Evolutionary conservation across 306 rosid genomes (phyloP).

Genomic region (Senna tora): DNA sequence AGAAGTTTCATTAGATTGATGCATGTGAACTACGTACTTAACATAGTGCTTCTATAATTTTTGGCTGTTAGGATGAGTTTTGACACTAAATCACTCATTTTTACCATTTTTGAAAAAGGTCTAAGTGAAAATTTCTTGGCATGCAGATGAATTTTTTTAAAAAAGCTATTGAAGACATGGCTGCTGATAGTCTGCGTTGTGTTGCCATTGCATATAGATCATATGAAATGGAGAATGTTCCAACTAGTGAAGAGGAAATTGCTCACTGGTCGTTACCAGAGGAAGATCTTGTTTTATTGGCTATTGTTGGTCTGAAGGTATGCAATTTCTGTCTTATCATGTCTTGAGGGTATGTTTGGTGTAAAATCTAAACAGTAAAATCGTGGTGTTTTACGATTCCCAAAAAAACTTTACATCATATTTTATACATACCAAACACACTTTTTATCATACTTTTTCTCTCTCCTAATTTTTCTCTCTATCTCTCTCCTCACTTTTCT

Average conservation of each 20-base stretch:
- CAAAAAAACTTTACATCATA: no score
- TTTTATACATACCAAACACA: no score
- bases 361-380: no score
- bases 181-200: constrained; percentile 74
- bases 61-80: constrained; percentile 16
- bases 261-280: constrained; percentile 82
- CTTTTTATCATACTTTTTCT: no score
- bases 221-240: constrained; percentile 57
- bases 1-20: background rate
- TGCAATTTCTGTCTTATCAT: background rate
- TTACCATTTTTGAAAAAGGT: background rate
- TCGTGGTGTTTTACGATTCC: no score
- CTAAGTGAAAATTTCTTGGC: constrained; percentile 21
- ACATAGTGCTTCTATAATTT: background rate
- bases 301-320: constrained; percentile 92
- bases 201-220: constrained; percentile 79
- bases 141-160: constrained; percentile 59
- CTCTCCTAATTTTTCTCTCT: no score
- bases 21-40: background rate
- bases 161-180: constrained; percentile 80
- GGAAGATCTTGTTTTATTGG: constrained; percentile 76
- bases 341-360: no score
- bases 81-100: background rate
- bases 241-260: constrained; percentile 66
- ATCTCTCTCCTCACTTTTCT: no score